Percentiles rank a stretch among this genome's conserved stretches.
These are phyloP conservation scores for Chaetomium tenue DNA, from an alignment of 495 filamentous ascomycete genomes.

Conservation along the genomic window DNA sequence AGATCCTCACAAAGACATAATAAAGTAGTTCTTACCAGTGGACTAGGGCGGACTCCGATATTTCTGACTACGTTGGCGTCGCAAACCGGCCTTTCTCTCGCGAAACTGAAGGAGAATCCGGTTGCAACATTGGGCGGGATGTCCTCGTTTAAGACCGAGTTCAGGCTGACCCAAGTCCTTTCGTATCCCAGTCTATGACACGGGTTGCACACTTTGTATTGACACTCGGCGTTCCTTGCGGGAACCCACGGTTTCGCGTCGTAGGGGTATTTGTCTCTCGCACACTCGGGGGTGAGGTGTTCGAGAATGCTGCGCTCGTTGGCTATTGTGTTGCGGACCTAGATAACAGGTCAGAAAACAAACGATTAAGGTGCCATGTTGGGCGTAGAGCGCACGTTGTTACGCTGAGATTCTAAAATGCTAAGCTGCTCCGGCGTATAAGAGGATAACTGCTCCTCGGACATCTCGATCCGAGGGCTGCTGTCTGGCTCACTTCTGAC, in stretches of 20 bases:
- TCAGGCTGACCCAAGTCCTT: slow-evolving; percentile 50
- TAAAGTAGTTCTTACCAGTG: slow-evolving; percentile 30
- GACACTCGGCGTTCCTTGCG: slow-evolving; percentile 44
- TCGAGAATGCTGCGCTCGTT: slow-evolving; percentile 17
- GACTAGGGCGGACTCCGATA: slow-evolving; percentile 40
- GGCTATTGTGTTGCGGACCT: slow-evolving; percentile 33
- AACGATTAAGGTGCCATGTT: neutral
- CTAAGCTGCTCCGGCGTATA: slow-evolving; percentile 45
- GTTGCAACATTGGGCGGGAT: slow-evolving; percentile 42
- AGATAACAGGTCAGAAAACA: neutral
- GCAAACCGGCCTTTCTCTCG: slow-evolving; percentile 32
- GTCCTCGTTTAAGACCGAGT: slow-evolving; percentile 49
- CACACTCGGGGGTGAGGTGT: slow-evolving; percentile 8
- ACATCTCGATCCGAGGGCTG: slow-evolving; percentile 50
- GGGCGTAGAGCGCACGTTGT: slow-evolving; percentile 31
- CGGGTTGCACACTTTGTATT: slow-evolving; percentile 50
- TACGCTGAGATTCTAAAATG: slow-evolving; percentile 44
- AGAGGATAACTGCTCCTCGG: slow-evolving; percentile 46
- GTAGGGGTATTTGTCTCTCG: slow-evolving; percentile 16
- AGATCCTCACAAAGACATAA: neutral
- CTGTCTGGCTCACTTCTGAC: slow-evolving; percentile 38
- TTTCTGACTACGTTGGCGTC: slow-evolving; percentile 36
- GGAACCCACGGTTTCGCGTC: slow-evolving; percentile 42
- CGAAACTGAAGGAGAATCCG: slow-evolving; percentile 44
- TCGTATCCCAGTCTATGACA: slow-evolving; percentile 49